Conservation (phyloP, 2,329 filamentous ascomycete genomes). For the Curvularia lunata region DNA sequence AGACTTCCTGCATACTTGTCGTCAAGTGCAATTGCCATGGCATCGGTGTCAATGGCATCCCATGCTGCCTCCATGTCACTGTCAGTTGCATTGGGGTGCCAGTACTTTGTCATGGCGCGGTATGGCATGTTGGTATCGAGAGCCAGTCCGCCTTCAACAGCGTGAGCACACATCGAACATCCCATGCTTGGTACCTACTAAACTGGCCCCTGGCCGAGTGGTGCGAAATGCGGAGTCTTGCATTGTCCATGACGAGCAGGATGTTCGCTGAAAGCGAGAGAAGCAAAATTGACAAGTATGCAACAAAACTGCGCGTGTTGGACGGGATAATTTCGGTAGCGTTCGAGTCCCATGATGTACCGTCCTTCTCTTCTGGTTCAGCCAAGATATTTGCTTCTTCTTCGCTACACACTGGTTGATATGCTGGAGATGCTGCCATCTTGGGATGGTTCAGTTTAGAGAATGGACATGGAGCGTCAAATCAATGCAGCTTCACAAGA, state of each 20-base stretch:
- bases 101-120: conserved; percentile 38
- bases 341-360: conserved; percentile 33
- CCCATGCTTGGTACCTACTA: conserved; percentile 25
- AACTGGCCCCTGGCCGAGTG: conserved; percentile 31
- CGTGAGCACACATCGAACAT: conserved; percentile 4
- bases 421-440: conserved; percentile 36
- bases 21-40: conserved; percentile 42
- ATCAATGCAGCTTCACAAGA: conserved; percentile 8
- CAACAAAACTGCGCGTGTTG: conserved; percentile 34
- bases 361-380: conserved; percentile 33
- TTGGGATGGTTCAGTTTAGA: conserved; percentile 8
- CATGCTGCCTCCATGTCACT: conserved; percentile 40
- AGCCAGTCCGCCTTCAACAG: conserved; percentile 31
- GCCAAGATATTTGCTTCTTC: conserved; percentile 27
- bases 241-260: conserved; percentile 38
- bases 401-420: conserved; percentile 35
- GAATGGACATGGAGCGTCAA: conserved; percentile 6
- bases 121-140: conserved; percentile 39
- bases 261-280: conserved; percentile 41
- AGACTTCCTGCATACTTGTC: conserved; percentile 33
- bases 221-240: conserved; percentile 25
- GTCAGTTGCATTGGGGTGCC: conserved; percentile 39
- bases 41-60: conserved; percentile 43
- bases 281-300: conserved; percentile 37
- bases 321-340: conserved; percentile 36